phyloP scores from a whole-genome alignment of 768 basidiomycete genomes.

The Lentinula sp. region DNA sequence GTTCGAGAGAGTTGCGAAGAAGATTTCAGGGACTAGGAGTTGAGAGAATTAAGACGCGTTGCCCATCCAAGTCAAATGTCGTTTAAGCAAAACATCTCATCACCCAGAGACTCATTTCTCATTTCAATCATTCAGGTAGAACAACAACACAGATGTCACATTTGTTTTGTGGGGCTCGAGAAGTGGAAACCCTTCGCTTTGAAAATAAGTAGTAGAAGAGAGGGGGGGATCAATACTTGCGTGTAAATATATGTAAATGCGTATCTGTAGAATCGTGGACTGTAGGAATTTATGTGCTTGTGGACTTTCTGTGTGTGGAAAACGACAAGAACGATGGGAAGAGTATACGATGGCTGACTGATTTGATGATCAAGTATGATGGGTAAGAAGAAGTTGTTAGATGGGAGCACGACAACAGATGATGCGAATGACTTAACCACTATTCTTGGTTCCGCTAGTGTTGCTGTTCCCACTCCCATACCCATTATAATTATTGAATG shows the following conservation, averaged over 20 bases:
- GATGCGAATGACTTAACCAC: neutral
- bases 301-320: neutral
- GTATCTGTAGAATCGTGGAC: slow-evolving; percentile 6
- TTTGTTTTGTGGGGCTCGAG: slow-evolving; percentile 8
- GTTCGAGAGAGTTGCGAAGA: no score
- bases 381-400: no score
- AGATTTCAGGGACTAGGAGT: no score
- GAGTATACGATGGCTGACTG: no score
- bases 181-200: slow-evolving; percentile 16
- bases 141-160: neutral
- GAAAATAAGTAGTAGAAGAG: slow-evolving; percentile 7
- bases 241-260: neutral
- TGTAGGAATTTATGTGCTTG: neutral
- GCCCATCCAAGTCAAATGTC: no score
- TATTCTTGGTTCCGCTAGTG: no score
- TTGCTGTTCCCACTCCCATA: neutral
- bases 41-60: no score
- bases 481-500: slow-evolving; percentile 33
- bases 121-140: no score
- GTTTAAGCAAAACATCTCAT: no score
- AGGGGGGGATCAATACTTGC: neutral
- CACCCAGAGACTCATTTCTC: no score
- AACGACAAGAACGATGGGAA: neutral
- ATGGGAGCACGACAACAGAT: no score
- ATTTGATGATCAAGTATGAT: neutral